phyloP scores from a whole-genome alignment of 169 alveolate genomes.

The Eimeria falciformis region DNA sequence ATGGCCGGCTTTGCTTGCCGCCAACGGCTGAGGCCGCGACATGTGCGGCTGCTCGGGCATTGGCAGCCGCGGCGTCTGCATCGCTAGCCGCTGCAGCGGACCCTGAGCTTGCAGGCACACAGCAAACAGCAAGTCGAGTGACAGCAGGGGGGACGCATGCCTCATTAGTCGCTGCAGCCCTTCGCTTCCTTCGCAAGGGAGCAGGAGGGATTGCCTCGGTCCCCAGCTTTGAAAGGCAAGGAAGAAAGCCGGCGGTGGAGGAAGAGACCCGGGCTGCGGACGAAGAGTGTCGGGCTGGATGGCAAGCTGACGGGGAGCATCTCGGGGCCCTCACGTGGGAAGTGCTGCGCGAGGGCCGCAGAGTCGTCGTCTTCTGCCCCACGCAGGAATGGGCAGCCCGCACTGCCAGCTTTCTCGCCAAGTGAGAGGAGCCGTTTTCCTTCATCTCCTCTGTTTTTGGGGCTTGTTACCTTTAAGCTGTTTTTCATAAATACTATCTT shows the following conservation, averaged over 20 bases:
- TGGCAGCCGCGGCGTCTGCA: constrained; percentile 48
- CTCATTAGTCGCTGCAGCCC: constrained; percentile 58
- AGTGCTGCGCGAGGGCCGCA: constrained; percentile 76
- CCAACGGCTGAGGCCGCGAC: constrained; percentile 42
- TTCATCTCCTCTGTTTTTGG: no score
- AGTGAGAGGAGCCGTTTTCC: constrained; percentile 43
- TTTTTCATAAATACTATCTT: no score
- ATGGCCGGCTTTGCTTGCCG: constrained; percentile 36
- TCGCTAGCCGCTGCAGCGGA: constrained; percentile 21
- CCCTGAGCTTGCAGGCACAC: not conserved
- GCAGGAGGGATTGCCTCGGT: not conserved
- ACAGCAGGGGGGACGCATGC: constrained; percentile 12
- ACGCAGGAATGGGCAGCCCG: constrained; percentile 80
- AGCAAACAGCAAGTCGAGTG: constrained; percentile 15
- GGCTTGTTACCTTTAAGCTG: no score
- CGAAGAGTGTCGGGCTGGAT: constrained; percentile 25
- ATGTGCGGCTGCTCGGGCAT: constrained; percentile 66
- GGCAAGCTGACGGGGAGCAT: constrained; percentile 78
- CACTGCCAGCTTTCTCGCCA: constrained; percentile 70
- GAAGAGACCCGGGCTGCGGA: not conserved
- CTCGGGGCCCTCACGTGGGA: constrained; percentile 82
- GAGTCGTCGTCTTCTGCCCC: constrained; percentile 83
- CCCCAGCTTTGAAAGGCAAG: not conserved
- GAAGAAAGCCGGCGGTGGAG: not conserved
- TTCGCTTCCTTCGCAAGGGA: constrained; percentile 26